These are phyloP conservation scores for Hypoxylon fragiforme DNA, from an alignment of 495 filamentous ascomycete genomes.

Conservation along the genomic window DNA sequence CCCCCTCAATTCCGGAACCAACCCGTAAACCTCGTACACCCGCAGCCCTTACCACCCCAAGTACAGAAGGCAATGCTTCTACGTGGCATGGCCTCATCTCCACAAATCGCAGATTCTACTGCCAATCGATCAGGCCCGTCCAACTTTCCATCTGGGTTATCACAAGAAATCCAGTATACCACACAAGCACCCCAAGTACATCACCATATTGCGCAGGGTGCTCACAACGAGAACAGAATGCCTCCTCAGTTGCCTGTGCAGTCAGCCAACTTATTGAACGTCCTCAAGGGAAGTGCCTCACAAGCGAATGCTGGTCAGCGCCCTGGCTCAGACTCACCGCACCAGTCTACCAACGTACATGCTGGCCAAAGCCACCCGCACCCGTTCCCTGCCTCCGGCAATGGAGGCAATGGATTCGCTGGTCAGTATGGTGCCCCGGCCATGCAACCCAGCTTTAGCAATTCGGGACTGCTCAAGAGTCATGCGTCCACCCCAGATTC, in stretches of 20 bases:
- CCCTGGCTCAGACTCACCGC: constrained; percentile 4
- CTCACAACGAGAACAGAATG: constrained; percentile 54
- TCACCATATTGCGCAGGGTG: neutral
- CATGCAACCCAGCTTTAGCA: constrained; percentile 8
- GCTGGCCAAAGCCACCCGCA: constrained; percentile 8
- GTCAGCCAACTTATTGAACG: constrained; percentile 63
- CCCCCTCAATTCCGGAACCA: constrained; percentile 23
- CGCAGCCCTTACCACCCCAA: constrained; percentile 57
- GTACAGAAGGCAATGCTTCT: constrained; percentile 49
- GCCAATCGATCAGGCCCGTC: constrained; percentile 27
- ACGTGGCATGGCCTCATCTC: constrained; percentile 23
- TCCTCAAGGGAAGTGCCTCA: constrained; percentile 56
- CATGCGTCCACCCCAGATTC: constrained; percentile 12
- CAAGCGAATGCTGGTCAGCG: constrained; percentile 12
- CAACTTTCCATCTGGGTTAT: constrained; percentile 17
- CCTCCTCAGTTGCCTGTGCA: constrained; percentile 66
- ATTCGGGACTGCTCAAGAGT: constrained; percentile 5
- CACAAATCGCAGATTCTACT: constrained; percentile 18
- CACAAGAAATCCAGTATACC: constrained; percentile 31
- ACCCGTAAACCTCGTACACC: constrained; percentile 53
- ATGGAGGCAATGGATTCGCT: constrained; percentile 27
- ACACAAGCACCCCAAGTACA: constrained; percentile 8
- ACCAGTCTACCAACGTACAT: constrained; percentile 20
- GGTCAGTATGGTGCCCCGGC: constrained; percentile 22
- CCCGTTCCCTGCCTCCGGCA: constrained; percentile 20